phyloP scores from a whole-genome alignment of 352 stramenopile species.

The Globisporangium emineosum region DNA sequence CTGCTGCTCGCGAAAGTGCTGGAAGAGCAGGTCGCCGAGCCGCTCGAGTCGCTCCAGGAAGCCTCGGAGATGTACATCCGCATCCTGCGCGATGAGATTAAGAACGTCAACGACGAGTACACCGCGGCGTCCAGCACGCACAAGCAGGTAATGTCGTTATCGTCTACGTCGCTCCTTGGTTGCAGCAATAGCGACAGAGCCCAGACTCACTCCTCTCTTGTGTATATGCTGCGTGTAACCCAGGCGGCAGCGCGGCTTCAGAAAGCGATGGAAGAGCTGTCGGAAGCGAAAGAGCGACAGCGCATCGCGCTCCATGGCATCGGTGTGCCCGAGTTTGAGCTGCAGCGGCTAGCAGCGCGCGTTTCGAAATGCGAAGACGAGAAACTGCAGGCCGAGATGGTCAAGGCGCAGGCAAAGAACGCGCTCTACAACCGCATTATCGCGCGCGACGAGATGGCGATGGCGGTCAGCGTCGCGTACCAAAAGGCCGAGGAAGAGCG shows the following conservation, averaged over 20 bases:
- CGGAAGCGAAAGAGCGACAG: conserved; percentile 58
- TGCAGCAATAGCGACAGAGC: background rate
- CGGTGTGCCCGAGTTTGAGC: conserved; percentile 77
- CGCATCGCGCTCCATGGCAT: conserved; percentile 71
- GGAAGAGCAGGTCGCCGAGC: conserved; percentile 78
- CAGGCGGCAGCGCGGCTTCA: conserved; percentile 31
- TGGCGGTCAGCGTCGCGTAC: conserved; percentile 85
- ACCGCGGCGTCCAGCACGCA: conserved; percentile 35
- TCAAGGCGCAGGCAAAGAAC: conserved; percentile 63
- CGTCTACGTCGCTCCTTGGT: background rate
- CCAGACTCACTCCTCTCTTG: background rate
- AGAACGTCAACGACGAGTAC: conserved; percentile 76
- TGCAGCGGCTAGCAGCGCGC: conserved; percentile 63
- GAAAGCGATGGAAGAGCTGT: conserved; percentile 41
- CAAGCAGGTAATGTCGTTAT: conserved; percentile 21
- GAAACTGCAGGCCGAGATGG: conserved; percentile 50
- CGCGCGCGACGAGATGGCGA: conserved; percentile 85
- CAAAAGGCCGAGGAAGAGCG: conserved; percentile 83
- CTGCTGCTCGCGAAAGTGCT: conserved; percentile 71
- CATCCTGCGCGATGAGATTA: conserved; percentile 74
- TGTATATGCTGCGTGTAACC: background rate
- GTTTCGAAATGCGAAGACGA: conserved; percentile 65
- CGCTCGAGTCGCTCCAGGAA: conserved; percentile 72
- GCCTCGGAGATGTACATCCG: conserved; percentile 77
- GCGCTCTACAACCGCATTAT: conserved; percentile 81